Conservation (phyloP, 306 rosid genomes). For the Vigna trinervia region DNA sequence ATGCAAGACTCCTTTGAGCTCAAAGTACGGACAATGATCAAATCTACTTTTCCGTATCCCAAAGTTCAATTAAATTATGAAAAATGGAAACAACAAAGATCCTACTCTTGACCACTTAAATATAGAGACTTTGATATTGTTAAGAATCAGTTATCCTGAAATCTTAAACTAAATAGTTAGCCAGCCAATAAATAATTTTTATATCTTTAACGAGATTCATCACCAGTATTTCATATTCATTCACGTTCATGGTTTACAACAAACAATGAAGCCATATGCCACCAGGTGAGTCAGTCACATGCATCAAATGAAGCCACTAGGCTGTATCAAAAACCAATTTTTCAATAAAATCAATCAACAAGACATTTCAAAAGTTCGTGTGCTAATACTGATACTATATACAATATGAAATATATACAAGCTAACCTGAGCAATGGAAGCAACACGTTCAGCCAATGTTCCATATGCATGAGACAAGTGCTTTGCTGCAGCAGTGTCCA, state of each 20-base stretch:
- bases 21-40: not conserved
- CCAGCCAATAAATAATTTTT: not conserved
- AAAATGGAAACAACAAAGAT: not conserved
- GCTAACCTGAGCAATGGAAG: slow-evolving; percentile 84
- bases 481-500: slow-evolving; percentile 83
- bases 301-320: not conserved
- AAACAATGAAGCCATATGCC: not conserved
- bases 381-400: not conserved
- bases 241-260: not conserved
- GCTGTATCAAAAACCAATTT: not conserved
- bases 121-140: not conserved
- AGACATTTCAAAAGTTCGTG: not conserved
- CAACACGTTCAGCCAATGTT: slow-evolving; percentile 70
- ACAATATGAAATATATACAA: slow-evolving; percentile 10
- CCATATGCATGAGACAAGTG: slow-evolving; percentile 87
- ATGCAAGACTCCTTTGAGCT: not conserved
- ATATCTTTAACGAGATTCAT: not conserved
- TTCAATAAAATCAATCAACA: not conserved
- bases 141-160: not conserved
- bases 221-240: not conserved
- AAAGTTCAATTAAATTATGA: not conserved
- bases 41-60: not conserved
- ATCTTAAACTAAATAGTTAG: not conserved
- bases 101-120: not conserved
- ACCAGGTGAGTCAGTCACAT: not conserved